A percentile compares a stretch with the other conserved stretches of the same genome.
Conservation (phyloP, 345 rosid species). For the Citrus australasica region DNA sequence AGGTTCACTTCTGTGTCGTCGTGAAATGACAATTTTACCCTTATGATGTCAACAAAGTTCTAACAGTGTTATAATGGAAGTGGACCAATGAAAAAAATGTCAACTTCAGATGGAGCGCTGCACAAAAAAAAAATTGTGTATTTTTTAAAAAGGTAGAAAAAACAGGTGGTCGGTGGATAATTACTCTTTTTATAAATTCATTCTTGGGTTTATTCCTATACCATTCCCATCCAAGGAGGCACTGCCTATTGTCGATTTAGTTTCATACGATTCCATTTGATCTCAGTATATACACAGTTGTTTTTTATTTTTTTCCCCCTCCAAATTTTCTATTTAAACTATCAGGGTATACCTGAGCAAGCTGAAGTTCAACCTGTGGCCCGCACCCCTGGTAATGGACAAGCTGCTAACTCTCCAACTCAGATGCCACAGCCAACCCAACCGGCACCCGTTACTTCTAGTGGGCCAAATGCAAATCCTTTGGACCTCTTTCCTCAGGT, state of each 20-base stretch:
- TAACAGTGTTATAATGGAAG: too few species aligned
- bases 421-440: slow-evolving; percentile 47
- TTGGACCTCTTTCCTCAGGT: slow-evolving; percentile 96
- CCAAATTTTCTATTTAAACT: not conserved
- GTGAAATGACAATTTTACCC: too few species aligned
- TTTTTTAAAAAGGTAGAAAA: too few species aligned
- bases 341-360: slow-evolving; percentile 82
- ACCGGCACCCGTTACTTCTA: slow-evolving; percentile 43
- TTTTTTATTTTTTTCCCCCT: not conserved
- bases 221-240: not conserved
- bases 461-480: slow-evolving; percentile 89
- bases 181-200: not conserved
- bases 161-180: too few species aligned
- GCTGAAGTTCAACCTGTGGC: slow-evolving; percentile 55
- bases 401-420: slow-evolving; percentile 47
- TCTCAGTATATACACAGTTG: not conserved
- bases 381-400: slow-evolving; percentile 39
- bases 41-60: too few species aligned
- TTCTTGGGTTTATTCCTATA: not conserved
- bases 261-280: not conserved
- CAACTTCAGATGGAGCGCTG: too few species aligned
- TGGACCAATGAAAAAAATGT: too few species aligned
- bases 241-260: not conserved
- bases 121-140: too few species aligned
- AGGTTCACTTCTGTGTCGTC: too few species aligned